Evolutionary conservation across 83 land plant genomes (phyloP).

Genomic region (Picea engelmannii): DNA sequence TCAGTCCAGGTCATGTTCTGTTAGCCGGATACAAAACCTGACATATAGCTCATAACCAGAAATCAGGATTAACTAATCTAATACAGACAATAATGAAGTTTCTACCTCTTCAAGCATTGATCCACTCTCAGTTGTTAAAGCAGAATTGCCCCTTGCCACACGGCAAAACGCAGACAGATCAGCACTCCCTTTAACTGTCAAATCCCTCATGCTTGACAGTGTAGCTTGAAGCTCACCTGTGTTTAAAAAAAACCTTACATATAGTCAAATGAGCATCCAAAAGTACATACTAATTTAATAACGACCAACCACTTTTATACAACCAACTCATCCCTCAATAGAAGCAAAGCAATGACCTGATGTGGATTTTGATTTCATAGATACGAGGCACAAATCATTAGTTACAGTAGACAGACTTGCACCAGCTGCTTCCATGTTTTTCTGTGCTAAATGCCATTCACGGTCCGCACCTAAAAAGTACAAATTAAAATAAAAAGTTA

Average conservation of each 20-base stretch:
- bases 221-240: constrained; percentile 78
- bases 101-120: constrained; percentile 96
- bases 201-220: constrained; percentile 50
- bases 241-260: neutral
- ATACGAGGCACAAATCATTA: constrained; percentile 60
- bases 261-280: neutral
- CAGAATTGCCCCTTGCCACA: constrained; percentile 68
- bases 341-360: constrained; percentile 48
- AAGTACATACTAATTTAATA: neutral
- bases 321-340: neutral
- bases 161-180: constrained; percentile 67
- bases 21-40: neutral
- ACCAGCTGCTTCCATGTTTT: constrained; percentile 76
- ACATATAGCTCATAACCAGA: neutral
- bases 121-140: constrained; percentile 89
- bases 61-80: neutral
- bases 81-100: neutral
- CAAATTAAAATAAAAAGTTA: neutral
- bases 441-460: constrained; percentile 85
- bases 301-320: neutral
- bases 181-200: constrained; percentile 63
- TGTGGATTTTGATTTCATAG: constrained; percentile 66
- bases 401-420: constrained; percentile 55
- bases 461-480: constrained; percentile 62
- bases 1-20: neutral